phyloP scores from a whole-genome alignment of 2,329 filamentous ascomycete species.

The Xylaria multiplex region DNA sequence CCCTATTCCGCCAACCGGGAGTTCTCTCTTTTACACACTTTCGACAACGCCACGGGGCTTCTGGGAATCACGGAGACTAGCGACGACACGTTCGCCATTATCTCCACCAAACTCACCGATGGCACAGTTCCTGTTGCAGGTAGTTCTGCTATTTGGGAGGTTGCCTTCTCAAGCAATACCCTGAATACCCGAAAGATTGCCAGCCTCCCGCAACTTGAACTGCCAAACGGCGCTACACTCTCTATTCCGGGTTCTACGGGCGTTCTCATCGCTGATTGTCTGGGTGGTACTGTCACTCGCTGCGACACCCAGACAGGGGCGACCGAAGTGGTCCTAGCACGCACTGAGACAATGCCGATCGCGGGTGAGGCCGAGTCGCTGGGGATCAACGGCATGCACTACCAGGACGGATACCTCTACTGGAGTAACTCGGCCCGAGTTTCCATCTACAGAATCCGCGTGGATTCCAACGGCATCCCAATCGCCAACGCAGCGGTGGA shows the following conservation, averaged over 20 bases:
- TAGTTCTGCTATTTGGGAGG: slow-evolving; percentile 37
- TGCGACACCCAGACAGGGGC: slow-evolving; percentile 41
- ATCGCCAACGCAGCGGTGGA: slow-evolving; percentile 33
- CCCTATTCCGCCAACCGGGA: slow-evolving; percentile 40
- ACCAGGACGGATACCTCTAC: slow-evolving; percentile 43
- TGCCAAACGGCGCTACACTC: slow-evolving; percentile 44
- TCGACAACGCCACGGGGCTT: slow-evolving; percentile 43
- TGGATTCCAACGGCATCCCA: slow-evolving; percentile 34
- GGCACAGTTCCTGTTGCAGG: slow-evolving; percentile 30
- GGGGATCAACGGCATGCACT: slow-evolving; percentile 47
- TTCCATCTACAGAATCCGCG: slow-evolving; percentile 37
- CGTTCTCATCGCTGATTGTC: slow-evolving; percentile 46
- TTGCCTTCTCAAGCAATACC: slow-evolving; percentile 26
- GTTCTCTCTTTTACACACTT: slow-evolving; percentile 45
- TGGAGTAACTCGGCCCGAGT: slow-evolving; percentile 43
- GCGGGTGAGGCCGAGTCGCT: slow-evolving; percentile 24
- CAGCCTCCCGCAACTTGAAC: slow-evolving; percentile 35
- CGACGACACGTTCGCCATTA: slow-evolving; percentile 41
- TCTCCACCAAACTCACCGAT: slow-evolving; percentile 31
- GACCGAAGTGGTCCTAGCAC: slow-evolving; percentile 37
- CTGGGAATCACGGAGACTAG: slow-evolving; percentile 49
- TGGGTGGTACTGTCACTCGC: slow-evolving; percentile 43
- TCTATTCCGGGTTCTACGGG: slow-evolving; percentile 36
- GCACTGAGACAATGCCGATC: slow-evolving; percentile 42
- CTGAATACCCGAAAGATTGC: slow-evolving; percentile 35